Evolutionary conservation across 2,329 filamentous ascomycete genomes (phyloP).

Genomic region (Colletotrichum navitas): DNA sequence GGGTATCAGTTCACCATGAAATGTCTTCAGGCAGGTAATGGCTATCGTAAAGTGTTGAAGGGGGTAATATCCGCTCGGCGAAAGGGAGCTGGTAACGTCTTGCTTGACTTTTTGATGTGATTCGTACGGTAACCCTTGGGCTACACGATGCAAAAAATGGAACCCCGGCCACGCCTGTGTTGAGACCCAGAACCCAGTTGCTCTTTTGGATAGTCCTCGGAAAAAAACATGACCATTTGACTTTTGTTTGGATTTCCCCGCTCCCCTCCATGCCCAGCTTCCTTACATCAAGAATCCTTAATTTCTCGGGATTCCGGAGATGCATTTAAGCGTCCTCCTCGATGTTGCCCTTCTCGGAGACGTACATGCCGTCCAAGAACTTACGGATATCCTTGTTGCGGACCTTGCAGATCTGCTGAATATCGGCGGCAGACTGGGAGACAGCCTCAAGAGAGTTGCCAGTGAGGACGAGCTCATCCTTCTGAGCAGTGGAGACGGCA

Average conservation of each 20-base stretch:
- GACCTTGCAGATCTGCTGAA: slow-evolving; percentile 99
- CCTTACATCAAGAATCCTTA: slow-evolving; percentile 9
- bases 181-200: slow-evolving; percentile 23
- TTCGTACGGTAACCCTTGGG: slow-evolving; percentile 20
- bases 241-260: slow-evolving; percentile 20
- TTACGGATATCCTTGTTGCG: slow-evolving; percentile 99
- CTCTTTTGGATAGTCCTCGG: slow-evolving; percentile 13
- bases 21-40: slow-evolving; percentile 9
- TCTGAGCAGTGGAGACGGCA: slow-evolving; percentile 89
- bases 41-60: background rate
- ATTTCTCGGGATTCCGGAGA: background rate
- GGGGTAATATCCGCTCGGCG: slow-evolving; percentile 1
- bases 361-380: slow-evolving; percentile 99
- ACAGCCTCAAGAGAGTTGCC: slow-evolving; percentile 98
- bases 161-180: slow-evolving; percentile 24
- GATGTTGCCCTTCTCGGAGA: slow-evolving; percentile 98
- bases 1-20: slow-evolving; percentile 28
- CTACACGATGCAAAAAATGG: slow-evolving; percentile 16
- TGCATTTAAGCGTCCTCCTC: slow-evolving; percentile 72
- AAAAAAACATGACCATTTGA: slow-evolving; percentile 25
- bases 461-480: slow-evolving; percentile 94
- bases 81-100: slow-evolving; percentile 15
- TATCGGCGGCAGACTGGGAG: slow-evolving; percentile 97
- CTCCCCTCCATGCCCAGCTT: slow-evolving; percentile 14
- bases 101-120: slow-evolving; percentile 25